phyloP scores from a whole-genome alignment of 768 basidiomycete species.

The Boletus reticulatus region DNA sequence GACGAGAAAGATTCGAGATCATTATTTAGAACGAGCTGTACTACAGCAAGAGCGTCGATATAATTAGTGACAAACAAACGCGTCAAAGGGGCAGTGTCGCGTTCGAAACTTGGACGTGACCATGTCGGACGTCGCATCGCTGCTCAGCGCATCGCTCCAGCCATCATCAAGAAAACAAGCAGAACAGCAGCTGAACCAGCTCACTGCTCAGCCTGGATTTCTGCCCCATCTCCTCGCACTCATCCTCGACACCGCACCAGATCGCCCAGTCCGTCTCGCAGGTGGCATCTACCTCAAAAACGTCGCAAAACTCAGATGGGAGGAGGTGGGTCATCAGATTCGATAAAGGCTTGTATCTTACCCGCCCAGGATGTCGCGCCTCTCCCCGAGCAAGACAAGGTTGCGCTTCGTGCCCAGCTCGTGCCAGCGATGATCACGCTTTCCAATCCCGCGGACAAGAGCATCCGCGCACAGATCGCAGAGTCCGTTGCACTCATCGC shows the following conservation, averaged over 20 bases:
- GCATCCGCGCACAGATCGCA: conserved; percentile 81
- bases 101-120: background rate
- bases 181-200: conserved; percentile 67
- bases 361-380: conserved; percentile 64
- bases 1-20: no score
- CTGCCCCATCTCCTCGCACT: conserved; percentile 74
- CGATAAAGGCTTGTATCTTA: background rate
- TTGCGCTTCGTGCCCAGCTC: conserved; percentile 67
- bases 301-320: conserved; percentile 83
- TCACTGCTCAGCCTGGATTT: conserved; percentile 77
- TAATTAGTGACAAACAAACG: conserved; percentile 8
- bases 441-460: conserved; percentile 68
- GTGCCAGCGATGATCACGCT: conserved; percentile 91
- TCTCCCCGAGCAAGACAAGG: conserved; percentile 69
- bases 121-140: conserved; percentile 67
- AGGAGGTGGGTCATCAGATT: conserved; percentile 56
- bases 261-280: conserved; percentile 73
- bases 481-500: conserved; percentile 93
- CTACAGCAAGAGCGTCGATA: no score
- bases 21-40: no score
- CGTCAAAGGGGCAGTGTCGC: background rate
- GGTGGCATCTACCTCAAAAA: conserved; percentile 94
- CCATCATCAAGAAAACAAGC: conserved; percentile 74
- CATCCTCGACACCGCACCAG: conserved; percentile 62
- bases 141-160: conserved; percentile 71